phyloP scores from a whole-genome alignment of 2,329 filamentous ascomycete genomes.

The Alternaria viburni region DNA sequence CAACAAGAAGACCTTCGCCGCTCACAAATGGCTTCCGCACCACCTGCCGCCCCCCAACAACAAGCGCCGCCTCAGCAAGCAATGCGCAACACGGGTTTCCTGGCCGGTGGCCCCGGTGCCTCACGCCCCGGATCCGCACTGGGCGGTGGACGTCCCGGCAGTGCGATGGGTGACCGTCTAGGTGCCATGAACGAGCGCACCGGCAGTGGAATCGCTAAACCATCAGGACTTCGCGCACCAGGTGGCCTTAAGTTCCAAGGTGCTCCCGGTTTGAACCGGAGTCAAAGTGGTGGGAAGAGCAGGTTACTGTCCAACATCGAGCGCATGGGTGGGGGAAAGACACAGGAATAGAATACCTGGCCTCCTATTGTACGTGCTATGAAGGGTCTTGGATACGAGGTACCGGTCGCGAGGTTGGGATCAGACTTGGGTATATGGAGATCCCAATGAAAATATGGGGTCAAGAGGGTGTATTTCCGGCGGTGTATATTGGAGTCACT shows the following conservation, averaged over 20 bases:
- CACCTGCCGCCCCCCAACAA: slow-evolving; percentile 17
- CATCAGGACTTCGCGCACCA: slow-evolving; percentile 68
- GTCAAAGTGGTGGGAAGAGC: slow-evolving; percentile 59
- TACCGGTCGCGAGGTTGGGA: not conserved
- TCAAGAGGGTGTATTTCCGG: not conserved
- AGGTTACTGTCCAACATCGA: slow-evolving; percentile 87
- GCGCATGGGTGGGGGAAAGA: slow-evolving; percentile 71
- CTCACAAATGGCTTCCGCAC: slow-evolving; percentile 52
- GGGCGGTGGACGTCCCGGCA: slow-evolving; percentile 31
- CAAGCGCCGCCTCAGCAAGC: slow-evolving; percentile 25
- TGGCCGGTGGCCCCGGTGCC: slow-evolving; percentile 30
- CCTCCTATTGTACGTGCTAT: slow-evolving; percentile 1
- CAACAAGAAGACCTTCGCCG: slow-evolving; percentile 56
- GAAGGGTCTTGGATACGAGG: slow-evolving; percentile 4
- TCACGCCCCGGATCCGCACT: slow-evolving; percentile 38
- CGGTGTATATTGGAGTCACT: not conserved
- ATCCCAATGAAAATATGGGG: not conserved
- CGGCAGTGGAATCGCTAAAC: slow-evolving; percentile 46
- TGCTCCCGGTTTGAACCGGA: slow-evolving; percentile 38
- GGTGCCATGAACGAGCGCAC: slow-evolving; percentile 23
- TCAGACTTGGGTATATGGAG: not conserved
- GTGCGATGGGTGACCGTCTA: slow-evolving; percentile 30
- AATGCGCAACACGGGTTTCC: slow-evolving; percentile 43
- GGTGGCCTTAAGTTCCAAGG: slow-evolving; percentile 47
- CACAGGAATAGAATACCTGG: slow-evolving; percentile 27